A percentile compares a stretch with the other conserved stretches of the same genome.
Evolutionary conservation across 2,329 filamentous ascomycete genomes (phyloP).

Genomic region (Beauveria varroae): DNA sequence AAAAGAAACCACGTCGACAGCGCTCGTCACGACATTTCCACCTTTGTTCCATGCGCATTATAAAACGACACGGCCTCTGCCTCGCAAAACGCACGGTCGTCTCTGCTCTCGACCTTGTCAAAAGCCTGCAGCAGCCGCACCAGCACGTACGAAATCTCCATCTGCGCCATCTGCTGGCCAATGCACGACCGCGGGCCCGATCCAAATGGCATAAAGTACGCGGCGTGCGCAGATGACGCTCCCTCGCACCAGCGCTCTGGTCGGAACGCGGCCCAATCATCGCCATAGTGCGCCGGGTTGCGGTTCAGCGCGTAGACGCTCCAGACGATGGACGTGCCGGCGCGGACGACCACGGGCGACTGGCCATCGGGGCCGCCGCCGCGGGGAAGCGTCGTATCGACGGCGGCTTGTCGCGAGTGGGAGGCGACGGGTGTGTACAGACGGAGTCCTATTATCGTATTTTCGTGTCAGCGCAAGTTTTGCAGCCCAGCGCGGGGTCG

Average conservation of each 20-base stretch:
- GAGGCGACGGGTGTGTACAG: conserved; percentile 9
- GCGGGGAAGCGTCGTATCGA: conserved; percentile 41
- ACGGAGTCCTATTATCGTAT: not conserved
- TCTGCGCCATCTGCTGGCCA: conserved; percentile 8
- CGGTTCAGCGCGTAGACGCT: conserved; percentile 10
- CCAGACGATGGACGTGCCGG: conserved; percentile 33
- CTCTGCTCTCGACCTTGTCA: not conserved
- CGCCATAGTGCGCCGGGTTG: conserved; percentile 3
- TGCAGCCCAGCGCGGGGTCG: not conserved
- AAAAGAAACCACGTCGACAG: too few relatives aligned
- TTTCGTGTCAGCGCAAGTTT: not conserved
- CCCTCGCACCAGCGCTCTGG: conserved; percentile 4
- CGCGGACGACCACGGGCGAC: conserved; percentile 40
- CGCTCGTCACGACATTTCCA: not conserved
- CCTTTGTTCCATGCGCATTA: not conserved
- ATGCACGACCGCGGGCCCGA: conserved; percentile 10
- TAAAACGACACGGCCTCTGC: conserved; percentile 8
- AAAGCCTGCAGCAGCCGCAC: conserved; percentile 4
- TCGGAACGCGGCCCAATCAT: conserved; percentile 7
- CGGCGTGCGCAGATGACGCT: not conserved
- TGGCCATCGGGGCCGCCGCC: conserved; percentile 43
- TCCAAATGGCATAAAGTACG: conserved; percentile 8
- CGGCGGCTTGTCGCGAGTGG: conserved; percentile 31
- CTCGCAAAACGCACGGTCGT: conserved; percentile 3
- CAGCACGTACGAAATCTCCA: conserved; percentile 7